Conservation (phyloP, 1,284 basidiomycete genomes). For the Xerocomus amazonicus region DNA sequence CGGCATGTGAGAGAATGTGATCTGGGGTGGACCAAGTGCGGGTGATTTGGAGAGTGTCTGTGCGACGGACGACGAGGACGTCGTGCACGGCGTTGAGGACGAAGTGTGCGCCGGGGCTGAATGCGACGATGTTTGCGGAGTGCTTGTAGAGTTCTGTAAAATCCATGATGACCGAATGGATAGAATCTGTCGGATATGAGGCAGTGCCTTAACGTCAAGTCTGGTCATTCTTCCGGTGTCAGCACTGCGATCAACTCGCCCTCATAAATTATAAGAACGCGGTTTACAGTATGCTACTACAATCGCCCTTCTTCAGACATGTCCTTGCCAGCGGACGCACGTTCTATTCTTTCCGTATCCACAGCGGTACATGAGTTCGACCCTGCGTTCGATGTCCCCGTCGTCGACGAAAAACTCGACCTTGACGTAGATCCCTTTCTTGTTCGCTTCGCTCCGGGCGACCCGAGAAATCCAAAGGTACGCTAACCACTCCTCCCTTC, state of each 20-base stretch:
- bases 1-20: conserved; percentile 63
- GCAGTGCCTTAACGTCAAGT: too few species aligned
- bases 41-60: conserved; percentile 72
- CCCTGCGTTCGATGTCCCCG: conserved; percentile 6
- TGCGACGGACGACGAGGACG: conserved; percentile 67
- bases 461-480: conserved; percentile 40
- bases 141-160: conserved; percentile 82
- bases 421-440: conserved; percentile 25
- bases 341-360: conserved; percentile 12
- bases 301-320: conserved; percentile 5
- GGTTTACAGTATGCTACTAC: not conserved
- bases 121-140: conserved; percentile 58
- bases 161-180: conserved; percentile 43
- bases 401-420: conserved; percentile 13
- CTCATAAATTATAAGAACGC: conserved; percentile 14
- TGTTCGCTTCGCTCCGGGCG: conserved; percentile 31
- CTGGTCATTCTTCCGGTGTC: conserved; percentile 7
- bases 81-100: conserved; percentile 71
- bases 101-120: conserved; percentile 74
- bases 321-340: conserved; percentile 15
- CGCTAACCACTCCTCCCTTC: not conserved
- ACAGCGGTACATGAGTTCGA: conserved; percentile 20
- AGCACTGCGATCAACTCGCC: conserved; percentile 14
- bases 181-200: too few species aligned
- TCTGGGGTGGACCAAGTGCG: conserved; percentile 61